These are phyloP conservation scores for Trametes versicolor DNA, from an alignment of 1,284 basidiomycete species.

Conservation along the genomic window DNA sequence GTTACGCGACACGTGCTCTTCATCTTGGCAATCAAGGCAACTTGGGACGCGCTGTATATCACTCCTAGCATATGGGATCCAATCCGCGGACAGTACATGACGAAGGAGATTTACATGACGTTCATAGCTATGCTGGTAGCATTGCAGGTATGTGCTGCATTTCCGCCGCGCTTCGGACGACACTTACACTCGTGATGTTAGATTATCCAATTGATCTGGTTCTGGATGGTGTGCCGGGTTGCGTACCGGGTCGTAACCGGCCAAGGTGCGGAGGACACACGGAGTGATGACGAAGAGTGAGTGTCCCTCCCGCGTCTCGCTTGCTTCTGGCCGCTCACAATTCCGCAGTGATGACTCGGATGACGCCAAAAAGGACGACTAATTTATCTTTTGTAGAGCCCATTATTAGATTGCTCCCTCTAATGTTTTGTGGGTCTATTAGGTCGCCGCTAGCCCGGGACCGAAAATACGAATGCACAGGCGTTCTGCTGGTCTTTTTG, in stretches of 20 bases:
- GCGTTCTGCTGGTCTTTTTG: slow-evolving; percentile 8
- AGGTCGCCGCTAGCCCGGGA: slow-evolving; percentile 18
- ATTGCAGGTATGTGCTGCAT: slow-evolving; percentile 62
- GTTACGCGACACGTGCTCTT: slow-evolving; percentile 88
- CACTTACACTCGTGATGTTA: slow-evolving; percentile 44
- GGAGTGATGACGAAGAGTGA: slow-evolving; percentile 87
- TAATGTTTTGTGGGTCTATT: slow-evolving; percentile 21
- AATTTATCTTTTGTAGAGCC: slow-evolving; percentile 30
- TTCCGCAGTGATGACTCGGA: slow-evolving; percentile 16
- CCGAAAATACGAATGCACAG: slow-evolving; percentile 26
- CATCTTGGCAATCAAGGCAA: slow-evolving; percentile 72
- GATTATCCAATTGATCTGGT: slow-evolving; percentile 86
- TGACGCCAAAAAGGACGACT: slow-evolving; percentile 36
- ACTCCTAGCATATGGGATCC: slow-evolving; percentile 70
- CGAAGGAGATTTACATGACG: slow-evolving; percentile 50
- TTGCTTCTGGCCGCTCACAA: neutral
- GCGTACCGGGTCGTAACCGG: slow-evolving; percentile 85
- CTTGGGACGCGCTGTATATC: slow-evolving; percentile 59
- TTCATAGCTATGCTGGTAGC: slow-evolving; percentile 70
- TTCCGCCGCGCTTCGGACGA: slow-evolving; percentile 15
- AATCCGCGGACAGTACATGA: slow-evolving; percentile 66
- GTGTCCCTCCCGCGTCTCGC: slow-evolving; percentile 30
- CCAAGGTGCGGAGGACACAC: slow-evolving; percentile 82
- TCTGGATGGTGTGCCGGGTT: slow-evolving; percentile 84
- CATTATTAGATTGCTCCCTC: slow-evolving; percentile 32